phyloP scores from a whole-genome alignment of 23 red algal species.

The Cyanidioschyzon merolae region DNA sequence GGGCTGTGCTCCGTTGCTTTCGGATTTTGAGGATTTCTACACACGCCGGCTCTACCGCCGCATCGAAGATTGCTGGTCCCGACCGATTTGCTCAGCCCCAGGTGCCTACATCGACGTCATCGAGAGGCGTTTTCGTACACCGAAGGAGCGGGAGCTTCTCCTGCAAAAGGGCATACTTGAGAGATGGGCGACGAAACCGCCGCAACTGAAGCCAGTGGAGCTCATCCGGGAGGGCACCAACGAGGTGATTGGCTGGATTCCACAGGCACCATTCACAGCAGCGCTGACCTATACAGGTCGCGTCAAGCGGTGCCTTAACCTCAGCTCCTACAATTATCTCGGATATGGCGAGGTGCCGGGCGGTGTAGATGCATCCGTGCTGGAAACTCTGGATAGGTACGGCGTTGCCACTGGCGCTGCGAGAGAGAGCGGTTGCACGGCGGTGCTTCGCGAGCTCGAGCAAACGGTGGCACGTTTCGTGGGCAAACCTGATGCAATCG shows the following conservation, averaged over 20 bases:
- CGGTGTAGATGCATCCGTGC: constrained; percentile 54
- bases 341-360: constrained; percentile 96
- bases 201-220: constrained; percentile 13
- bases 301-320: constrained; percentile 46
- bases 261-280: constrained; percentile 8
- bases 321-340: constrained; percentile 95
- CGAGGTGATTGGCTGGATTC: background rate
- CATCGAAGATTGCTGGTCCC: constrained; percentile 88
- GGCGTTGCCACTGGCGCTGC: constrained; percentile 44
- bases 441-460: constrained; percentile 62
- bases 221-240: background rate
- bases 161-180: constrained; percentile 6
- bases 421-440: constrained; percentile 27
- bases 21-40: constrained; percentile 96
- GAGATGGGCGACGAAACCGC: background rate
- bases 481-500: constrained; percentile 67
- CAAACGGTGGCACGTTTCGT: constrained; percentile 62
- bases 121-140: constrained; percentile 38
- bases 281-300: background rate
- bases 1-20: constrained; percentile 55
- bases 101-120: constrained; percentile 82
- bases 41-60: constrained; percentile 81
- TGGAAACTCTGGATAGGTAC: constrained; percentile 37
- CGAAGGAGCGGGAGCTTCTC: background rate
- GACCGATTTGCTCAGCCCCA: constrained; percentile 69